Conservation (phyloP, 306 rosid genomes). For the Prunus salicina region DNA sequence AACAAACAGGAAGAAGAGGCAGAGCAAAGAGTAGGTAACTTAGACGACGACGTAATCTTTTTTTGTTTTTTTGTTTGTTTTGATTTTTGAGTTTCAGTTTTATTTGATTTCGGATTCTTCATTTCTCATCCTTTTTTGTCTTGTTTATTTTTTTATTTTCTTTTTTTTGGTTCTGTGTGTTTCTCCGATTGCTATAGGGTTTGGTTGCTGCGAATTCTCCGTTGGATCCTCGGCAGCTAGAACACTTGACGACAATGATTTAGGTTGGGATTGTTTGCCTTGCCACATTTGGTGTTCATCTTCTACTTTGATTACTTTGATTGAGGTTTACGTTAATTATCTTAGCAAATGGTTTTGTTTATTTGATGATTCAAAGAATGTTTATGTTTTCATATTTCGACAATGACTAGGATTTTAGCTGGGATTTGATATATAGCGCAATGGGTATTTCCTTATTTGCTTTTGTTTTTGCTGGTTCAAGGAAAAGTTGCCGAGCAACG, state of each 20-base stretch:
- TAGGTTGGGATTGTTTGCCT: neutral
- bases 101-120: neutral
- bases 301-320: neutral
- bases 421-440: neutral
- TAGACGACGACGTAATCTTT: neutral
- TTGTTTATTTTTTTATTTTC: neutral
- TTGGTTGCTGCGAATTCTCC: slow-evolving; percentile 11
- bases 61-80: neutral
- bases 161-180: neutral
- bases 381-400: neutral
- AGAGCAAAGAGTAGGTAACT: neutral
- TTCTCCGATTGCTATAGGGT: neutral
- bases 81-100: neutral
- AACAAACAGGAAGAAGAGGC: neutral
- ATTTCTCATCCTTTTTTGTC: neutral
- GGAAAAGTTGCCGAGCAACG: neutral
- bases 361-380: neutral
- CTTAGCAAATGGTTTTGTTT: neutral
- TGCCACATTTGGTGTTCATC: neutral
- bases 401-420: slow-evolving; percentile 2
- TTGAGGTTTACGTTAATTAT: neutral
- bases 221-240: slow-evolving; percentile 1
- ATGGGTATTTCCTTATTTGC: neutral
- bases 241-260: neutral
- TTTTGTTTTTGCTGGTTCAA: neutral